Evolutionary conservation across 1,139 yeast species (phyloP).

Genomic region (Yamadazyma mexicana): DNA sequence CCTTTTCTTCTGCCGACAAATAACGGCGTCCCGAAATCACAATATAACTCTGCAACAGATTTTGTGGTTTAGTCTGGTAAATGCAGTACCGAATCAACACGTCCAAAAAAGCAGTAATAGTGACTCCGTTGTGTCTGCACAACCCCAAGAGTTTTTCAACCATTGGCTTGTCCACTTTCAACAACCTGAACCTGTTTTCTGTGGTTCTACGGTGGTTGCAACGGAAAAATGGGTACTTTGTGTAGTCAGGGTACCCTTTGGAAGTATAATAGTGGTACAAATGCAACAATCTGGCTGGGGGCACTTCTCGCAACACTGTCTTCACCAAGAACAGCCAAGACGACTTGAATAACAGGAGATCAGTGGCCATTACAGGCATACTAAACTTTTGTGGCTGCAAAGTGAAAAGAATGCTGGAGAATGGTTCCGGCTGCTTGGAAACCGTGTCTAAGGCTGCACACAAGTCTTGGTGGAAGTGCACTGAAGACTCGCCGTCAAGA

Average conservation of each 20-base stretch:
- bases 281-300: slow-evolving; percentile 6
- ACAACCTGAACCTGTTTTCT: slow-evolving; percentile 15
- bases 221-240: slow-evolving; percentile 18
- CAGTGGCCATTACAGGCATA: slow-evolving; percentile 11
- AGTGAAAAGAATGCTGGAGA: slow-evolving; percentile 3
- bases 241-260: slow-evolving; percentile 14
- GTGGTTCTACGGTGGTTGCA: slow-evolving; percentile 12
- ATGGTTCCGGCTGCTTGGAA: not conserved
- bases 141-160: slow-evolving; percentile 12
- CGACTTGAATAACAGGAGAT: slow-evolving; percentile 5
- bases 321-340: not conserved
- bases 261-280: slow-evolving; percentile 6
- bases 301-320: not conserved
- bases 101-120: slow-evolving; percentile 29
- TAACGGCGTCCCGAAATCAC: slow-evolving; percentile 27
- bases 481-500: slow-evolving; percentile 37
- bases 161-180: slow-evolving; percentile 15
- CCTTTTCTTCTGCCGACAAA: slow-evolving; percentile 17
- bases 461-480: slow-evolving; percentile 33
- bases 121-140: slow-evolving; percentile 18
- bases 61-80: slow-evolving; percentile 19
- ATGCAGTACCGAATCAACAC: slow-evolving; percentile 20
- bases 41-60: slow-evolving; percentile 10
- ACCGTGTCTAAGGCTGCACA: slow-evolving; percentile 14
- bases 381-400: slow-evolving; percentile 6